Evolutionary conservation across 352 stramenopile genomes (phyloP).

Genomic region (Globisporangium spiculum): DNA sequence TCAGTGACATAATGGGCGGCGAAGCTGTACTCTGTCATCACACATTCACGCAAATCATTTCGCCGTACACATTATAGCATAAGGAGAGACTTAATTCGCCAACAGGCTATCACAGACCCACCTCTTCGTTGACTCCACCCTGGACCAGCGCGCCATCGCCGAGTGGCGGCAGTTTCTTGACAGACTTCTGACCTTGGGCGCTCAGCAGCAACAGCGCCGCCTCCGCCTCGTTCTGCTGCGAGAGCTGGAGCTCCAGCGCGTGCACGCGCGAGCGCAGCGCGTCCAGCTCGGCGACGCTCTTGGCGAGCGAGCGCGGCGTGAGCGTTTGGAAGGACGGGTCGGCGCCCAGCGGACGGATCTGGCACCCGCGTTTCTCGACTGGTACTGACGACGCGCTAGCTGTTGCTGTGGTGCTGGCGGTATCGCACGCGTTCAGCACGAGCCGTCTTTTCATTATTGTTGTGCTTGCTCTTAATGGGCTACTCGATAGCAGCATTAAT

Average conservation of each 20-base stretch:
- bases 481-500: background rate
- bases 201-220: constrained; percentile 22
- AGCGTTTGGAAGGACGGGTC: constrained; percentile 42
- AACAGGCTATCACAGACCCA: background rate
- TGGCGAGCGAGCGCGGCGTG: constrained; percentile 51
- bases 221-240: constrained; percentile 47
- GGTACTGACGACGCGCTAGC: background rate
- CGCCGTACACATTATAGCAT: background rate
- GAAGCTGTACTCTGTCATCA: background rate
- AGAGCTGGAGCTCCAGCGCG: constrained; percentile 53
- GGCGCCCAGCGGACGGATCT: constrained; percentile 53
- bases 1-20: background rate
- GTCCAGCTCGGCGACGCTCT: constrained; percentile 54
- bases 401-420: constrained; percentile 1
- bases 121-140: background rate
- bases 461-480: background rate
- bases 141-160: constrained; percentile 1
- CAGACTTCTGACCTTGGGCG: constrained; percentile 24
- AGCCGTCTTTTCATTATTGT: constrained; percentile 13
- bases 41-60: too few relatives aligned
- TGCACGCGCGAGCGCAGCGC: constrained; percentile 42
- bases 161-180: constrained; percentile 48
- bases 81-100: background rate
- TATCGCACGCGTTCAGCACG: constrained; percentile 17
- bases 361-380: constrained; percentile 14